Evolutionary conservation across 805 yeast genomes (phyloP).

Genomic region (Candida takata): DNA sequence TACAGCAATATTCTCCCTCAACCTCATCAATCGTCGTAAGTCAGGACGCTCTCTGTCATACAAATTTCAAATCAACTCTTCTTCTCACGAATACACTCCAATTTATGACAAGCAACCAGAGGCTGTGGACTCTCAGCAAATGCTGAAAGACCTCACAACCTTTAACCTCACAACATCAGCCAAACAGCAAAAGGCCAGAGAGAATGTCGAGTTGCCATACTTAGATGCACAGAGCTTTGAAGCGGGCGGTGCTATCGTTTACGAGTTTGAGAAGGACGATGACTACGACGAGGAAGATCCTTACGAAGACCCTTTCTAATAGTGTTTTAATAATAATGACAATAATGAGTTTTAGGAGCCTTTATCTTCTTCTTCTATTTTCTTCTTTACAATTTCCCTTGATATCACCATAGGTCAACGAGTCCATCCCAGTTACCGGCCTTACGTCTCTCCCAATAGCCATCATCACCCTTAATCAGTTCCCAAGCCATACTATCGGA

Average conservation of each 20-base stretch:
- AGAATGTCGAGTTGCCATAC: conserved; percentile 85
- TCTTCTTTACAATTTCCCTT: too few relatives aligned
- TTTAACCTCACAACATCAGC: conserved; percentile 74
- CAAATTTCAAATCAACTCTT: conserved; percentile 44
- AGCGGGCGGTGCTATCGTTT: conserved; percentile 90
- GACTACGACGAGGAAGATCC: conserved; percentile 99
- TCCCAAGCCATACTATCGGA: conserved; percentile 37
- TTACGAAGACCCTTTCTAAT: conserved; percentile 90
- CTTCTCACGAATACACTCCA: conserved; percentile 34
- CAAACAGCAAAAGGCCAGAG: conserved; percentile 71
- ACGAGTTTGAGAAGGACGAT: conserved; percentile 93
- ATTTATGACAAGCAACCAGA: conserved; percentile 20
- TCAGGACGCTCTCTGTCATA: conserved; percentile 73
- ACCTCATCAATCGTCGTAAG: conserved; percentile 64
- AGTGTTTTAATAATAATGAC: too few relatives aligned
- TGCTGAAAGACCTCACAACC: conserved; percentile 73
- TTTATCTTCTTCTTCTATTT: too few relatives aligned
- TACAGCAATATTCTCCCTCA: conserved; percentile 36
- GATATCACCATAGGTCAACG: conserved; percentile 48
- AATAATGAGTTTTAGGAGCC: too few relatives aligned
- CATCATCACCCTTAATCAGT: conserved; percentile 45
- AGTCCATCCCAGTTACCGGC: conserved; percentile 53
- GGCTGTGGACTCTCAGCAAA: conserved; percentile 35
- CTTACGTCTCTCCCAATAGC: conserved; percentile 79
- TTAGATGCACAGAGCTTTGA: conserved; percentile 78